Conservation (phyloP, 768 basidiomycete species). For the Pisolithus microcarpus region DNA sequence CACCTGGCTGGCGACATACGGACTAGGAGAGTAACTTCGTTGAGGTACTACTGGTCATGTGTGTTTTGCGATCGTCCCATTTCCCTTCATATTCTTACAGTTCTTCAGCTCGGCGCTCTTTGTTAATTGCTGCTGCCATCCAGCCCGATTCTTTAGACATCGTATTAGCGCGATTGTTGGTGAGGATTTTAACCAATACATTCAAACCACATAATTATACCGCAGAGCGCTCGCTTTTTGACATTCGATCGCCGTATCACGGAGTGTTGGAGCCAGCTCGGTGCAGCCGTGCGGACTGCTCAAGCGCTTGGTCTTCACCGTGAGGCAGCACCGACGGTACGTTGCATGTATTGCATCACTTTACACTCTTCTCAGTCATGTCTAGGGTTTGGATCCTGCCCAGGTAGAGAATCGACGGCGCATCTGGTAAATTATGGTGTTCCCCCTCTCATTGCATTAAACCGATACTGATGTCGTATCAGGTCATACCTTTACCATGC, state of each 20-base stretch:
- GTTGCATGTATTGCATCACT: conserved; percentile 13
- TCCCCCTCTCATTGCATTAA: background rate
- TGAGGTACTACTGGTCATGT: conserved; percentile 96
- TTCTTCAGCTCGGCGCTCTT: conserved; percentile 66
- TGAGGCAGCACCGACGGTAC: conserved; percentile 77
- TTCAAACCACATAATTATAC: conserved; percentile 8
- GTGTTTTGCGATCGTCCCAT: conserved; percentile 28
- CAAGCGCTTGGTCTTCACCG: conserved; percentile 91
- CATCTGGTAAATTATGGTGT: conserved; percentile 56
- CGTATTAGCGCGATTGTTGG: conserved; percentile 84
- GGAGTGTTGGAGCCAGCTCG: conserved; percentile 94
- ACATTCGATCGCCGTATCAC: conserved; percentile 79
- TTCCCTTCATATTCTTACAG: conserved; percentile 14
- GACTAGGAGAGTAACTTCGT: conserved; percentile 67
- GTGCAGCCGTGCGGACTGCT: conserved; percentile 87
- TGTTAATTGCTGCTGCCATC: conserved; percentile 88
- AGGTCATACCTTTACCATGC: conserved; percentile 93
- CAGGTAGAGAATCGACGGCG: conserved; percentile 85
- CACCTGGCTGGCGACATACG: conserved; percentile 75
- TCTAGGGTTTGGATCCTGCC: conserved; percentile 62
- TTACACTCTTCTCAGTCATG: conserved; percentile 4
- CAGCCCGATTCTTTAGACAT: conserved; percentile 90
- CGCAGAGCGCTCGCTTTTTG: conserved; percentile 61
- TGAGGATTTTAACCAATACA: conserved; percentile 17
- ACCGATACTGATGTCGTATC: conserved; percentile 9